A percentile compares a stretch with the other conserved stretches of the same genome.
Conservation (phyloP, 2,329 filamentous ascomycete genomes). For the Fusarium foetens region DNA sequence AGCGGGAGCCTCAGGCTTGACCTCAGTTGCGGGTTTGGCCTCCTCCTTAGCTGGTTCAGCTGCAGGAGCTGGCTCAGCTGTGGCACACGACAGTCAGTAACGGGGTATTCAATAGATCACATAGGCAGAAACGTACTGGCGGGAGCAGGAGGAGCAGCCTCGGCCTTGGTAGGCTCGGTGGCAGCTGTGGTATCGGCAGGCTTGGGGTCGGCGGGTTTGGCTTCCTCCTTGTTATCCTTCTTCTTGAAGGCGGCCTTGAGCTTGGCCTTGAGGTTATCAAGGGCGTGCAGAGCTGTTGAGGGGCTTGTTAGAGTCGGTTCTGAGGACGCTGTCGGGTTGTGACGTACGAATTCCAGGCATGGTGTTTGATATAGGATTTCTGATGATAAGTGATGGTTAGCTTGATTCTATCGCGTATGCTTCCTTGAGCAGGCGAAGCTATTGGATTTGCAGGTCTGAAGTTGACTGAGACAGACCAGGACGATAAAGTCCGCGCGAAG, state of each 20-base stretch:
- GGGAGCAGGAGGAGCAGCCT: slow-evolving; percentile 47
- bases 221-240: slow-evolving; percentile 52
- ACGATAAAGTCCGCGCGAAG: not conserved
- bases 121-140: slow-evolving; percentile 43
- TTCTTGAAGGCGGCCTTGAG: slow-evolving; percentile 64
- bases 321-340: not conserved
- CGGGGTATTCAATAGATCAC: not conserved
- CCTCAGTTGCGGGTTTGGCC: slow-evolving; percentile 43
- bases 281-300: slow-evolving; percentile 59
- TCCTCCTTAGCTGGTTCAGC: slow-evolving; percentile 44
- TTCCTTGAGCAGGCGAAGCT: not conserved
- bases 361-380: slow-evolving; percentile 40
- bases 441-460: not conserved
- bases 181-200: slow-evolving; percentile 35
- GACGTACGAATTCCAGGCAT: slow-evolving; percentile 66
- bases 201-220: slow-evolving; percentile 37
- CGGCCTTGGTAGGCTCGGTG: slow-evolving; percentile 51
- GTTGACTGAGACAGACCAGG: not conserved
- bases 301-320: not conserved
- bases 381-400: slow-evolving; percentile 24
- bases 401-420: not conserved
- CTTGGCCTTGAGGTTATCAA: slow-evolving; percentile 67
- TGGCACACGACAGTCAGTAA: slow-evolving; percentile 24
- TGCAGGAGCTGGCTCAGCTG: slow-evolving; percentile 41
- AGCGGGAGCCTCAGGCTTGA: slow-evolving; percentile 39